A percentile compares a stretch with the other conserved stretches of the same genome.
These are phyloP conservation scores for Aureobasidium sp. DNA, from an alignment of 2,329 filamentous ascomycete species.

Conservation along the genomic window DNA sequence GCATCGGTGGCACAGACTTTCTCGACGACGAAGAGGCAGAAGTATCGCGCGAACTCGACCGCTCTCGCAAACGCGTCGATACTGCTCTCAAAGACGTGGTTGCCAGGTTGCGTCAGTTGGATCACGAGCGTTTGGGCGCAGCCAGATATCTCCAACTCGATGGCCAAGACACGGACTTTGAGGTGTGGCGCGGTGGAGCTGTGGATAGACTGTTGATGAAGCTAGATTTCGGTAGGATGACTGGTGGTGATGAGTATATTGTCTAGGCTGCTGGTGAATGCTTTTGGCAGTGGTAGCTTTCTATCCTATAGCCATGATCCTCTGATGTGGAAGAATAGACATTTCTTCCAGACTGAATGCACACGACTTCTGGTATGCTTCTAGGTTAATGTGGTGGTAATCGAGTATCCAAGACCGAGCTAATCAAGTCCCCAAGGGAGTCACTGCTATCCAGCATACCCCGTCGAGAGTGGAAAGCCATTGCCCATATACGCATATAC, in stretches of 20 bases:
- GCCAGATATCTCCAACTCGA: conserved; percentile 20
- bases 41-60: conserved; percentile 54
- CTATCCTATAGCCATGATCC: background rate
- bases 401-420: too few species aligned
- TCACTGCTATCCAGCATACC: too few species aligned
- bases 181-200: conserved; percentile 64
- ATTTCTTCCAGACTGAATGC: too few species aligned
- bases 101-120: conserved; percentile 49
- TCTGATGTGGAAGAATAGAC: background rate
- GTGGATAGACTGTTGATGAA: conserved; percentile 87
- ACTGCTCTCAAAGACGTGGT: conserved; percentile 55
- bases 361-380: too few species aligned
- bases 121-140: conserved; percentile 39
- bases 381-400: too few species aligned
- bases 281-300: background rate
- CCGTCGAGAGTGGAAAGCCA: background rate
- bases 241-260: conserved; percentile 22
- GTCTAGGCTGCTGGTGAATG: background rate
- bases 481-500: background rate
- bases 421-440: too few species aligned
- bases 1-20: conserved; percentile 53
- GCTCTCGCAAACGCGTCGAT: conserved; percentile 57
- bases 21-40: conserved; percentile 62
- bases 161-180: conserved; percentile 41
- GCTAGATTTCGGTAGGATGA: conserved; percentile 53